Evolutionary conservation across 2,329 filamentous ascomycete species (phyloP).

Genomic region (Cladophialophora exuberans): DNA sequence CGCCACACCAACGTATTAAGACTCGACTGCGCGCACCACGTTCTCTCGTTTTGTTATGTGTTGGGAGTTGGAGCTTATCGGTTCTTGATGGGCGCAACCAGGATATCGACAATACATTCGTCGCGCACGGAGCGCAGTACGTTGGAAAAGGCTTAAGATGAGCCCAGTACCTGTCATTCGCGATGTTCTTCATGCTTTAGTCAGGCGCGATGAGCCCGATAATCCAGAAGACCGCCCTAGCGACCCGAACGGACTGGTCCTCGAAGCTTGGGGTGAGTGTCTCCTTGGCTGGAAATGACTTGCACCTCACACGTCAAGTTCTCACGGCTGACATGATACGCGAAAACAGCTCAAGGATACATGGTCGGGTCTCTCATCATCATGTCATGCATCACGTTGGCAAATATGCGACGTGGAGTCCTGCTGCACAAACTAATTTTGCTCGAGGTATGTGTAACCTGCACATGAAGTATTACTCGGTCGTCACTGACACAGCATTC

Average conservation of each 20-base stretch:
- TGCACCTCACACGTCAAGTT: not conserved
- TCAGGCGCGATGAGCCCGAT: slow-evolving; percentile 22
- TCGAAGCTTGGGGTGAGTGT: slow-evolving; percentile 43
- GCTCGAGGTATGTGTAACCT: slow-evolving; percentile 41
- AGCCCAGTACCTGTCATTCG: slow-evolving; percentile 25
- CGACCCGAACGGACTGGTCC: slow-evolving; percentile 36
- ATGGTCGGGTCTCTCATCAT: slow-evolving; percentile 49
- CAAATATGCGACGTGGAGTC: slow-evolving; percentile 48
- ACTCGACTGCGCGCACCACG: not conserved
- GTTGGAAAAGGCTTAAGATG: slow-evolving; percentile 18
- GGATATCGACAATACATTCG: not conserved
- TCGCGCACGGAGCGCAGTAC: slow-evolving; percentile 5
- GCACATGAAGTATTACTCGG: no score
- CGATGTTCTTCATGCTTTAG: slow-evolving; percentile 25
- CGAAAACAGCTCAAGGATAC: slow-evolving; percentile 39
- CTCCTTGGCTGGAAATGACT: not conserved
- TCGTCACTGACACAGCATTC: not conserved
- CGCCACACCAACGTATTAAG: not conserved
- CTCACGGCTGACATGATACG: slow-evolving; percentile 1
- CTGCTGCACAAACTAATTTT: slow-evolving; percentile 50
- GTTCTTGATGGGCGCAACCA: slow-evolving; percentile 21
- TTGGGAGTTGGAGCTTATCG: not conserved
- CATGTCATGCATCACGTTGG: slow-evolving; percentile 47
- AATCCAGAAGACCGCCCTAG: slow-evolving; percentile 29
- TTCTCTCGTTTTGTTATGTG: slow-evolving; percentile 7